Evolutionary conservation across 2,329 filamentous ascomycete species (phyloP), one percentile per base, ranked within the genome.

Genomic region (Claviceps africana): DNA sequence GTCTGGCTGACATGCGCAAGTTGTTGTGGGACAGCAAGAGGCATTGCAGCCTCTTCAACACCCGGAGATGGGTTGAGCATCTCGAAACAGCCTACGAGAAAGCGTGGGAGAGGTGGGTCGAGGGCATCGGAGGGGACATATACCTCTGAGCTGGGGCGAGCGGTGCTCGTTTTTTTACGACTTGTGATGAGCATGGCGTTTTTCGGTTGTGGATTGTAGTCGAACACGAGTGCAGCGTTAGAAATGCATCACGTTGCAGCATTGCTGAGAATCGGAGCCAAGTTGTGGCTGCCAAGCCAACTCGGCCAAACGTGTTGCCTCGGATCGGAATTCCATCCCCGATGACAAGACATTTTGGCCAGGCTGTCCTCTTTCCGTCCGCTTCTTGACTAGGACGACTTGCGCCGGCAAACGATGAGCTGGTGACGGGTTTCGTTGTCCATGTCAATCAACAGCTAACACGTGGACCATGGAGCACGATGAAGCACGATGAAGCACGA

Each of bases 1-100:
- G 89, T 52, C 70, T 98, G 51, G 79, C 82, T 49, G 83, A 94
- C 53, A 73, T 98, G 54, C 80, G 93, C 56, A 85, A 80, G 63
- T 72, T 95, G 61, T 70, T 98, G 11, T 97, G 90, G 71, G 78
- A 88, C 56, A 83, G 81, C 61, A 83, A 91, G 59, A 95, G 88
- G 86, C 80, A 74, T 30, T 95, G 89, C 66, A 86, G 85, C 15
- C 73, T 98, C 44, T 98, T 98, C 65, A 82, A 98, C 67, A 98
- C 93, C 6, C 79, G 75, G 59, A 78, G 93, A 59, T 98, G 93
- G 93, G 91, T 97, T 28, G 71, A 75, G 47, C 90, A 97, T 68
- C 70, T 98, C 21, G 93, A 98, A 70, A 76, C 79, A 55, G 90
- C 89, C 13, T 98, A 96, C 65, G 83, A 86, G 57, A 80, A 86